Conservation (phyloP, 2,329 filamentous ascomycete genomes). For the Trichoderma sp. region DNA sequence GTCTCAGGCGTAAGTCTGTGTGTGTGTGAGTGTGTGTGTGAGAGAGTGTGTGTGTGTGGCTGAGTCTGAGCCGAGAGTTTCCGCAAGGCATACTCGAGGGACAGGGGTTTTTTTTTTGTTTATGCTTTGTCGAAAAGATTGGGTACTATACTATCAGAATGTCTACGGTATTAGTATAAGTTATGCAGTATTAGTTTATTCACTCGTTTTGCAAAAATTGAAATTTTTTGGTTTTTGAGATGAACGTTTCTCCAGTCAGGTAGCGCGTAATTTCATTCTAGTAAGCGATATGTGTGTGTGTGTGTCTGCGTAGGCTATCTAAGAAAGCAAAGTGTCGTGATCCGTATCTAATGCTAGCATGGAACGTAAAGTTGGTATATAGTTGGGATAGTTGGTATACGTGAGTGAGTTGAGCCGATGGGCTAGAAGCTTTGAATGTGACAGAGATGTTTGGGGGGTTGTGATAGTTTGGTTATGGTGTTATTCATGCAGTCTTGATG, state of each 20-base stretch:
- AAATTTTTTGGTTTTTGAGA: not conserved
- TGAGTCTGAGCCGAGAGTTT: not conserved
- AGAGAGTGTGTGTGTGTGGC: not conserved
- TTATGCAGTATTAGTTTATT: conserved; percentile 12
- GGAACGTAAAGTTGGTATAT: conserved; percentile 1
- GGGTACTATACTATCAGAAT: conserved; percentile 10
- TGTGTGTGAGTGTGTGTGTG: not conserved
- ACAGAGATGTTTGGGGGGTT: not conserved
- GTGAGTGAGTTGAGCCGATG: not conserved
- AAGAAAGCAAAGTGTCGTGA: conserved; percentile 6
- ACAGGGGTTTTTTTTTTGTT: not conserved
- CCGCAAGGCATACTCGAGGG: not conserved
- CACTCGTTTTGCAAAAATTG: not conserved
- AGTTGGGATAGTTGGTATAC: conserved; percentile 5
- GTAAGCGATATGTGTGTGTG: not conserved
- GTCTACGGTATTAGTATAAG: not conserved
- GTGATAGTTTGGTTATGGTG: not conserved
- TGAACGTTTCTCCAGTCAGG: not conserved
- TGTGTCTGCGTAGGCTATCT: conserved; percentile 7
- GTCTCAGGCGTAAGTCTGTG: conserved; percentile 8
- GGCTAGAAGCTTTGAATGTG: not conserved
- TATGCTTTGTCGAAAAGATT: not conserved
- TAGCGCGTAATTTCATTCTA: conserved; percentile 17
- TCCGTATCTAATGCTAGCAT: conserved; percentile 13
- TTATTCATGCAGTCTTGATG: conserved; percentile 12